These are phyloP conservation scores for Exophiala spinifera DNA, from an alignment of 2,329 filamentous ascomycete genomes.

Conservation along the genomic window DNA sequence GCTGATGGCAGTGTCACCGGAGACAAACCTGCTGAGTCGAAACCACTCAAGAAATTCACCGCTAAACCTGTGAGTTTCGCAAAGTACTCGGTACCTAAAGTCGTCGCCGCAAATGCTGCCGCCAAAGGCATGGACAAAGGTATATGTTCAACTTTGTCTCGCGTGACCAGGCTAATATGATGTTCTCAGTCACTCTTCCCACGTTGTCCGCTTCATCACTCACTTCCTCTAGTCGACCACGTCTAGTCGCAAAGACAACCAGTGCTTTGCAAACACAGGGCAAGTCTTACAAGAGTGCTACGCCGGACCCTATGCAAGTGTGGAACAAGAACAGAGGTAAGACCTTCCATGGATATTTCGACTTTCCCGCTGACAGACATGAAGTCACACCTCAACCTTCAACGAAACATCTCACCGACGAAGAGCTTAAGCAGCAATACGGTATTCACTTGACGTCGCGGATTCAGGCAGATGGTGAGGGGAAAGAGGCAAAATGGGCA, in stretches of 20 bases:
- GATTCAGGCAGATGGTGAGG: slow-evolving; percentile 59
- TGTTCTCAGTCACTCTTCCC: slow-evolving; percentile 38
- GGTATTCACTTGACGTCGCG: slow-evolving; percentile 66
- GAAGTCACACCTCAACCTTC: slow-evolving; percentile 44
- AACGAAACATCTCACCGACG: slow-evolving; percentile 64
- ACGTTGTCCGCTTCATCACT: slow-evolving; percentile 38
- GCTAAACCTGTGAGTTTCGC: slow-evolving; percentile 67
- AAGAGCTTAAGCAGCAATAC: slow-evolving; percentile 66
- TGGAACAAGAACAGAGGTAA: slow-evolving; percentile 67
- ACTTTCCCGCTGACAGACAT: slow-evolving; percentile 43
- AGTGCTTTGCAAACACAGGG: slow-evolving; percentile 51
- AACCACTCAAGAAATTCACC: slow-evolving; percentile 58
- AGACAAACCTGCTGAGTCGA: slow-evolving; percentile 41
- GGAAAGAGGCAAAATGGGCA: slow-evolving; percentile 65
- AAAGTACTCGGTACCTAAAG: slow-evolving; percentile 64
- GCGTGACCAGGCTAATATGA: slow-evolving; percentile 16
- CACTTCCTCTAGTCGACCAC: slow-evolving; percentile 52
- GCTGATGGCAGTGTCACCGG: slow-evolving; percentile 46
- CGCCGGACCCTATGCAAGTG: slow-evolving; percentile 65
- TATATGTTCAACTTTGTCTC: slow-evolving; percentile 28
- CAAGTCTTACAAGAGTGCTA: slow-evolving; percentile 47
- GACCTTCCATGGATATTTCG: slow-evolving; percentile 19
- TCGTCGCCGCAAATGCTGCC: slow-evolving; percentile 51
- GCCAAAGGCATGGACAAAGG: slow-evolving; percentile 56
- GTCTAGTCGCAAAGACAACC: slow-evolving; percentile 62